Evolutionary conservation across 345 rosid genomes (phyloP), one percentile per base, ranked within the genome.

Genomic region (Acer campestre): DNA sequence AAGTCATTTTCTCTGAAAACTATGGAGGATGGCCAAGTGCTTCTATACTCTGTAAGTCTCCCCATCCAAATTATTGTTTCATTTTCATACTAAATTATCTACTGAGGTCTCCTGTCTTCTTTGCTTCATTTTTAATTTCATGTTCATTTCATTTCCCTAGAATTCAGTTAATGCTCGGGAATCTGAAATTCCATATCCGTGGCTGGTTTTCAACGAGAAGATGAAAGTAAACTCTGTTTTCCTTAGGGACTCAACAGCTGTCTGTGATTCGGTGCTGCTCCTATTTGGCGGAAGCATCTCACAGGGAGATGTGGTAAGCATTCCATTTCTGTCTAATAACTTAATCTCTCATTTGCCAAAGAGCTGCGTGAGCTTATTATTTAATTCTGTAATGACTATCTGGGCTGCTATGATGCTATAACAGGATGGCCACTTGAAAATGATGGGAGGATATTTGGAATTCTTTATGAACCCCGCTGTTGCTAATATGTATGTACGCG

Each of bases 11-110:
- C 94, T 44, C 84, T 93, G 76, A 95, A 93, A 91, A 95, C 99
- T 14, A 93, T 95, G 99, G 99, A 95, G 86, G 98, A 95, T 42
- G 99, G 98, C 48, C 90, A 81, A 74, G 99, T 93, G 78, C 94
- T 92, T 84, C 88, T 95, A 38, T 74, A 89, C 78, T 90, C 96
- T 18, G 99, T 93, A 85, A 80, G 97, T 82, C 13, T 79, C 29
- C n/a, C 62, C 66, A 31, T 73, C 51, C 66, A 68, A 72, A 27
- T 14, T 68, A 23, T 76, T 46, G 48, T 66, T 75, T 61, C 69
- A 53, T 70, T 53, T 76, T 46, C 42, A 61, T 73, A 9, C 27
- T 59, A 31, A 18, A 67, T 61, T 53, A n/a, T 0, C 64, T 58
- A 74, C 23, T 59, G 35, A 40, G 23, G n/a, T 44, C 3, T 7